Evolutionary conservation across 2,329 filamentous ascomycete genomes (phyloP).

Genomic region (Ceratocystis harringtonii): DNA sequence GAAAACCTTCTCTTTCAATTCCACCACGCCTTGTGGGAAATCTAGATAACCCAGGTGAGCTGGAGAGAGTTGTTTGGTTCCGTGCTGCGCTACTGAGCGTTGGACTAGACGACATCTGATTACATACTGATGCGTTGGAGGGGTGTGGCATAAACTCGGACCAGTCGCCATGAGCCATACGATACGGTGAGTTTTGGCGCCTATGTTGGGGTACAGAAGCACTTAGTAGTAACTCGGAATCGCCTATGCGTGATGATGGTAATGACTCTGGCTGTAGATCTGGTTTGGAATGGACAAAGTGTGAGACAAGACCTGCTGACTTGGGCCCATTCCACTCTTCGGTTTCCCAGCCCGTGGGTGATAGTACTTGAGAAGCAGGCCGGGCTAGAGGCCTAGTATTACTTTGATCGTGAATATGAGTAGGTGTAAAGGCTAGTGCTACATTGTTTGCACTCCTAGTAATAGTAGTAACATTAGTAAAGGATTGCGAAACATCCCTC

Average conservation of each 20-base stretch:
- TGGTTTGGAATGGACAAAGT: neutral
- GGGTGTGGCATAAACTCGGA: neutral
- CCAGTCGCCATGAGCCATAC: constrained; percentile 1
- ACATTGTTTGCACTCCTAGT: neutral
- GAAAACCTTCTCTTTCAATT: neutral
- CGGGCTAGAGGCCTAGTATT: constrained; percentile 9
- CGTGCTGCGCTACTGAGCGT: neutral
- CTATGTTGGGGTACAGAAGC: neutral
- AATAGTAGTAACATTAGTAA: neutral
- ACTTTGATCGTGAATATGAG: neutral
- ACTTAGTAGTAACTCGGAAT: neutral
- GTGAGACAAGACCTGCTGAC: neutral
- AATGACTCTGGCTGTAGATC: constrained; percentile 1
- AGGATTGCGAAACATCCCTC: neutral
- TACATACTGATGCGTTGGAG: constrained; percentile 9
- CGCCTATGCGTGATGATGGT: neutral
- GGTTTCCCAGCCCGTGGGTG: constrained; percentile 8
- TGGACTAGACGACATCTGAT: neutral
- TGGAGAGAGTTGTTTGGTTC: neutral
- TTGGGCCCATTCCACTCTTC: constrained; percentile 4
- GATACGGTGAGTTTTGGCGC: constrained; percentile 10
- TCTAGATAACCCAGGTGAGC: neutral
- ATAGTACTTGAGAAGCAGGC: constrained; percentile 1
- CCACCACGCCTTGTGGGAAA: neutral
- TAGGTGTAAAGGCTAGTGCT: neutral